phyloP scores from a whole-genome alignment of 805 yeast species.

The Metschnikowia picachoensis region DNA sequence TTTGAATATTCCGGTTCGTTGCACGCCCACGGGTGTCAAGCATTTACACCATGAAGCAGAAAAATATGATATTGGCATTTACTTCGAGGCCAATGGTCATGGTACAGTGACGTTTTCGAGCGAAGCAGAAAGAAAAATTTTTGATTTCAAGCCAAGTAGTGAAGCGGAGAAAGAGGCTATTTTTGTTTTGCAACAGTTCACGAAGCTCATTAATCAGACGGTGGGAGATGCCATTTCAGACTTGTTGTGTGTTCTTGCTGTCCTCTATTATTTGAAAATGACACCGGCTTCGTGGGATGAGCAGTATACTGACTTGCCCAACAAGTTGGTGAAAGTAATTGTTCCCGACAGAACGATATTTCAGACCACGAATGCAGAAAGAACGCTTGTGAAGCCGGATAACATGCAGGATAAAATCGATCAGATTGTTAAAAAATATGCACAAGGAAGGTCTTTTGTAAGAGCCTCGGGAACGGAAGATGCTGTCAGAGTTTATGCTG shows the following conservation, averaged over 20 bases:
- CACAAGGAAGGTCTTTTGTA: conserved; percentile 80
- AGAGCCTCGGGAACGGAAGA: conserved; percentile 98
- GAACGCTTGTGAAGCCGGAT: conserved; percentile 68
- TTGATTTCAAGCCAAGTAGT: conserved; percentile 26
- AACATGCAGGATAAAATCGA: conserved; percentile 79
- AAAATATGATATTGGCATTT: conserved; percentile 83
- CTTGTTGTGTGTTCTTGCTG: conserved; percentile 68
- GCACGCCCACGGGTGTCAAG: conserved; percentile 95
- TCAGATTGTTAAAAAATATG: conserved; percentile 49
- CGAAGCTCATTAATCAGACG: conserved; percentile 83
- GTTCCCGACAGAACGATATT: conserved; percentile 80
- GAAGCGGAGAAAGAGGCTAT: conserved; percentile 49
- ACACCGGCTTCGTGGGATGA: conserved; percentile 70
- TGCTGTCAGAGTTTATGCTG: conserved; percentile 94
- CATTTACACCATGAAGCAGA: conserved; percentile 91
- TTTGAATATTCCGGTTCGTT: conserved; percentile 71
- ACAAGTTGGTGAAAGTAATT: conserved; percentile 71
- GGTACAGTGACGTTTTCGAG: conserved; percentile 87
- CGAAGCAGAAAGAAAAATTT: conserved; percentile 35
- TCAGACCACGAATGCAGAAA: conserved; percentile 86
- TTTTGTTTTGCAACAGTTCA: conserved; percentile 53
- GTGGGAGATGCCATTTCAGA: conserved; percentile 99
- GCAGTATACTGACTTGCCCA: conserved; percentile 82
- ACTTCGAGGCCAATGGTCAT: conserved; percentile 99
- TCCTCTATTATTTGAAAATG: conserved; percentile 53